phyloP scores from a whole-genome alignment of 106 monocot species.

The Dendrobium nobile region DNA sequence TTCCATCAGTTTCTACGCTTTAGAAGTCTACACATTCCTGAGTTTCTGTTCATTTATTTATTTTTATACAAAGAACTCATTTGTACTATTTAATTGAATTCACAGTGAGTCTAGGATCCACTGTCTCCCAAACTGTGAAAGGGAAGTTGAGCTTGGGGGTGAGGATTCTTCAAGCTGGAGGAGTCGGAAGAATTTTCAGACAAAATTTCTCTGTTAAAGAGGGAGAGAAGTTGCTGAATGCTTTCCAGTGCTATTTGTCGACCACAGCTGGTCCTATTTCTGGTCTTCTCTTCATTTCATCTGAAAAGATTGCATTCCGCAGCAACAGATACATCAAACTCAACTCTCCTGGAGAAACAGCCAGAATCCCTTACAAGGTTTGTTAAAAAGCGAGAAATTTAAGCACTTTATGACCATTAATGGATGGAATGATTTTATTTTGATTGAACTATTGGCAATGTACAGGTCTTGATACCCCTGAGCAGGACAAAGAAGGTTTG shows the following conservation, averaged over 20 bases:
- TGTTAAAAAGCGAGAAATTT: neutral
- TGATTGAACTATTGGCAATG: neutral
- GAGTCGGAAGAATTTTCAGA: constrained; percentile 21
- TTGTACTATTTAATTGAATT: neutral
- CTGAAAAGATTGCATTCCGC: constrained; percentile 32
- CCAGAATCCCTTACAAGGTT: constrained; percentile 37
- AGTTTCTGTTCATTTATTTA: too few species aligned
- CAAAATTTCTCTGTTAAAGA: constrained; percentile 21
- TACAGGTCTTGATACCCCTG: constrained; percentile 42
- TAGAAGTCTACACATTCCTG: too few species aligned
- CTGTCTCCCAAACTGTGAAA: constrained; percentile 34
- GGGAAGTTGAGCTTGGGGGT: constrained; percentile 40
- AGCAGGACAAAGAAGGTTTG: constrained; percentile 35
- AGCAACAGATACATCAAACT: constrained; percentile 27
- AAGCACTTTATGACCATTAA: neutral
- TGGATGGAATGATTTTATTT: neutral
- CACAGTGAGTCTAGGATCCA: constrained; percentile 34
- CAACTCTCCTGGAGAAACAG: constrained; percentile 15
- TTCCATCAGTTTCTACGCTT: neutral
- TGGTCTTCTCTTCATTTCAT: constrained; percentile 37
- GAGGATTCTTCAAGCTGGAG: constrained; percentile 30
- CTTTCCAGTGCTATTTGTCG: constrained; percentile 34
- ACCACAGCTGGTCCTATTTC: constrained; percentile 42
- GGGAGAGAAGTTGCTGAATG: constrained; percentile 33
- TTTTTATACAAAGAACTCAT: neutral